These are phyloP conservation scores for Mycena rosella DNA, from an alignment of 768 basidiomycete species.

Conservation along the genomic window DNA sequence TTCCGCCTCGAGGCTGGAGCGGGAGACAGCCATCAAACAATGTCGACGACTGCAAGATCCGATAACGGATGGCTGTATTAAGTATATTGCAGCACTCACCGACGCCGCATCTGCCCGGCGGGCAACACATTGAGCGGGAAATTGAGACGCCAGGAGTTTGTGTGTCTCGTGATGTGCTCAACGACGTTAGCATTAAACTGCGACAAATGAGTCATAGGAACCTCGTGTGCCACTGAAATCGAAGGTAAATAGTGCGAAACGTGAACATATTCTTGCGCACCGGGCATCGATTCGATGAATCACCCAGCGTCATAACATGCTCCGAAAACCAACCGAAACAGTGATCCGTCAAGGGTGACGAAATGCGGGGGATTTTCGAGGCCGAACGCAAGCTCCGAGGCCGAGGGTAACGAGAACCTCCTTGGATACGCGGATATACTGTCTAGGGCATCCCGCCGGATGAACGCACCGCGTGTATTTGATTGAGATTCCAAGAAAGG, in stretches of 20 bases:
- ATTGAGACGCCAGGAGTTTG: neutral
- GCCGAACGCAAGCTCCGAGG: too few relatives aligned
- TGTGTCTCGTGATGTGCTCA: neutral
- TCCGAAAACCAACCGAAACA: too few relatives aligned
- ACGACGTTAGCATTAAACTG: neutral
- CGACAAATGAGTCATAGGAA: neutral
- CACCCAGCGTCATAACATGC: too few relatives aligned
- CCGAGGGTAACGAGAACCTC: too few relatives aligned
- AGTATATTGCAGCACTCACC: neutral
- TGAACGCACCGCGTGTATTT: too few relatives aligned
- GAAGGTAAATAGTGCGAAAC: neutral
- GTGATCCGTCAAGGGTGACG: too few relatives aligned
- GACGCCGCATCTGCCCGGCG: neutral
- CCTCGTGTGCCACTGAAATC: neutral
- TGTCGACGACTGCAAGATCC: neutral
- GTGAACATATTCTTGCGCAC: too few relatives aligned
- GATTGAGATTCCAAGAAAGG: too few relatives aligned
- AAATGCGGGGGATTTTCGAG: too few relatives aligned
- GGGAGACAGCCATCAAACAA: neutral
- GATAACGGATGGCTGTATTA: neutral
- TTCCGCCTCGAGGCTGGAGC: neutral
- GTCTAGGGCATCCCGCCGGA: too few relatives aligned
- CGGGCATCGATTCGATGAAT: too few relatives aligned
- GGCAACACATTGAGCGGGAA: neutral
- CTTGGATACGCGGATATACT: too few relatives aligned